These are phyloP conservation scores for Populus deltoides DNA, from an alignment of 345 rosid genomes.

Conservation along the genomic window DNA sequence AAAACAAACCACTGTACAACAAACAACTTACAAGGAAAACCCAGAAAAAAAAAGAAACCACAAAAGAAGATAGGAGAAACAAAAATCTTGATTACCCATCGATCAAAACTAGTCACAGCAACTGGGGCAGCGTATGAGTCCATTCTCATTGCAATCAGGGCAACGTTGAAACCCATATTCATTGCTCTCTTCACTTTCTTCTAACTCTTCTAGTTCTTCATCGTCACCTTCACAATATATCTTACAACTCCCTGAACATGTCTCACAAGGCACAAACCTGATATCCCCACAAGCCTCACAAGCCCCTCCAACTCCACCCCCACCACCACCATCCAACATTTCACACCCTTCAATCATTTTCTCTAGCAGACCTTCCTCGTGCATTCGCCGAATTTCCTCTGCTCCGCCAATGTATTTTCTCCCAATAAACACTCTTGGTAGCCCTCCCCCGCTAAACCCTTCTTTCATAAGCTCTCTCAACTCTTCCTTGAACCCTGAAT, in stretches of 20 bases:
- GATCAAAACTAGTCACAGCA: constrained; percentile 45
- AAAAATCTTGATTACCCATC: constrained; percentile 1
- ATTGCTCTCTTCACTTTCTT: constrained; percentile 27
- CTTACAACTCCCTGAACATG: constrained; percentile 92
- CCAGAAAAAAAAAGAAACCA: background rate
- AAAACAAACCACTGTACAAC: constrained; percentile 35
- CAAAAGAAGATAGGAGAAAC: background rate
- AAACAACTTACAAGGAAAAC: constrained; percentile 19
- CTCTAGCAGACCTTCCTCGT: constrained; percentile 32
- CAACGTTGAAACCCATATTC: constrained; percentile 53
- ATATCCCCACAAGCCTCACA: constrained; percentile 91
- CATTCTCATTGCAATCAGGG: constrained; percentile 36
- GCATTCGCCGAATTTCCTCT: constrained; percentile 24
- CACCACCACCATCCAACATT: constrained; percentile 36
- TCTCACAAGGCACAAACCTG: constrained; percentile 88
- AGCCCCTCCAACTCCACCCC: constrained; percentile 29
- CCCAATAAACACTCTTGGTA: constrained; percentile 28
- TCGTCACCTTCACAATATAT: constrained; percentile 50
- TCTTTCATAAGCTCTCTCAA: constrained; percentile 31
- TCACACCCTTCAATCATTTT: constrained; percentile 41
- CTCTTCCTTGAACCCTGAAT: constrained; percentile 65
- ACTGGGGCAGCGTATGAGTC: constrained; percentile 39
- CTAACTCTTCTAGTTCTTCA: constrained; percentile 27
- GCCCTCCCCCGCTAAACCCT: constrained; percentile 13
- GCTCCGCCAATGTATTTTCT: constrained; percentile 28